phyloP scores from a whole-genome alignment of 2,329 filamentous ascomycete species.

The Botrytis elliptica region DNA sequence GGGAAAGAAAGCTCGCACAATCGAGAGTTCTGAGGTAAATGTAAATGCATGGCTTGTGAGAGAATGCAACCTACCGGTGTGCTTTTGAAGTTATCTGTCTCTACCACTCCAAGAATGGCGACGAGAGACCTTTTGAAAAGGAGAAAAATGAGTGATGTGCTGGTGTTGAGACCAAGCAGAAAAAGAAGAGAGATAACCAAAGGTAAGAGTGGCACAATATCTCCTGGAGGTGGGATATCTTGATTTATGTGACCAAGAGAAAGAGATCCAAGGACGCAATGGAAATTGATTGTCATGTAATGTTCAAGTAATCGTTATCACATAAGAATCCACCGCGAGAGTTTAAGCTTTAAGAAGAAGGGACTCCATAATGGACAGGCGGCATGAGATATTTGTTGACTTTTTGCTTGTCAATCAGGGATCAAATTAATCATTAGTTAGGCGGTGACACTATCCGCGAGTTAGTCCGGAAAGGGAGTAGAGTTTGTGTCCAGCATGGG shows the following conservation, averaged over 20 bases:
- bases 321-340: neutral
- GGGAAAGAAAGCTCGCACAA: neutral
- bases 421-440: neutral
- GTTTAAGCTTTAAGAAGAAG: neutral
- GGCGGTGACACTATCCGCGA: constrained; percentile 3
- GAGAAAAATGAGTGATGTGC: neutral
- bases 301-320: neutral
- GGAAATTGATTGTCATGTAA: neutral
- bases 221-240: neutral
- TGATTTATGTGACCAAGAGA: neutral
- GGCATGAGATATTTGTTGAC: neutral
- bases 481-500: neutral
- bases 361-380: neutral
- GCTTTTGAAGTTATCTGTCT: neutral
- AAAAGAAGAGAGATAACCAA: neutral
- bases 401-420: neutral
- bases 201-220: neutral
- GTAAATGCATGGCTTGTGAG: neutral
- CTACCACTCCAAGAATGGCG: neutral
- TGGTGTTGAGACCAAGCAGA: constrained; percentile 16
- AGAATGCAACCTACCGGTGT: neutral
- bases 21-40: neutral
- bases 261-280: neutral
- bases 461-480: neutral
- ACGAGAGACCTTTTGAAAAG: neutral